These are phyloP conservation scores for Penicillium sp. DNA, from an alignment of 2,329 filamentous ascomycete genomes.

Conservation along the genomic window DNA sequence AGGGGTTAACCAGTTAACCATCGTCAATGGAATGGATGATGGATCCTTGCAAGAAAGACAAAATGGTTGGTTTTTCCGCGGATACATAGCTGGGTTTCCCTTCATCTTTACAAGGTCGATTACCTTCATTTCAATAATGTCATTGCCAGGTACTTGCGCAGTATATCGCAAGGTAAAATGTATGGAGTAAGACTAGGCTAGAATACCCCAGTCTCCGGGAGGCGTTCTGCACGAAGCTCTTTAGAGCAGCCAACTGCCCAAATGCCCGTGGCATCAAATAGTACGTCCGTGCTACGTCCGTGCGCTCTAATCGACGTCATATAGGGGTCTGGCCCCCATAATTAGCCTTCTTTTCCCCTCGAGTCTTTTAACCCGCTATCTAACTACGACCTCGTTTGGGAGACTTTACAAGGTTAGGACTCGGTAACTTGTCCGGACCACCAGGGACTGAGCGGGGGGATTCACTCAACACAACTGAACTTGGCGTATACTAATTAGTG, in stretches of 20 bases:
- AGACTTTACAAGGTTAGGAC: too few relatives aligned
- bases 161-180: too few relatives aligned
- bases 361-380: not conserved
- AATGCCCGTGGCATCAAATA: too few relatives aligned
- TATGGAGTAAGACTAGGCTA: not conserved
- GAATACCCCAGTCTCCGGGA: not conserved
- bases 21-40: too few relatives aligned
- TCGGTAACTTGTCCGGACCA: too few relatives aligned
- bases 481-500: not conserved
- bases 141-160: too few relatives aligned
- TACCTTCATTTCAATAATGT: too few relatives aligned
- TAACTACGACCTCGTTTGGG: too few relatives aligned
- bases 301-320: constrained; percentile 18
- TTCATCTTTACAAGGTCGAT: too few relatives aligned
- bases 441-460: too few relatives aligned
- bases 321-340: constrained; percentile 13
- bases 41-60: not conserved
- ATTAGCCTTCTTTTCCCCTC: constrained; percentile 10
- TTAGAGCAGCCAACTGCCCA: not conserved
- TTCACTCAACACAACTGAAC: not conserved
- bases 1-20: not conserved
- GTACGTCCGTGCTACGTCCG: constrained; percentile 7
- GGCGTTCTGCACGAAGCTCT: constrained; percentile 16
- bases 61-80: not conserved
- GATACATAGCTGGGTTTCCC: not conserved